Conservation (phyloP, 2,329 filamentous ascomycete species). For the Venturia pyrina region DNA sequence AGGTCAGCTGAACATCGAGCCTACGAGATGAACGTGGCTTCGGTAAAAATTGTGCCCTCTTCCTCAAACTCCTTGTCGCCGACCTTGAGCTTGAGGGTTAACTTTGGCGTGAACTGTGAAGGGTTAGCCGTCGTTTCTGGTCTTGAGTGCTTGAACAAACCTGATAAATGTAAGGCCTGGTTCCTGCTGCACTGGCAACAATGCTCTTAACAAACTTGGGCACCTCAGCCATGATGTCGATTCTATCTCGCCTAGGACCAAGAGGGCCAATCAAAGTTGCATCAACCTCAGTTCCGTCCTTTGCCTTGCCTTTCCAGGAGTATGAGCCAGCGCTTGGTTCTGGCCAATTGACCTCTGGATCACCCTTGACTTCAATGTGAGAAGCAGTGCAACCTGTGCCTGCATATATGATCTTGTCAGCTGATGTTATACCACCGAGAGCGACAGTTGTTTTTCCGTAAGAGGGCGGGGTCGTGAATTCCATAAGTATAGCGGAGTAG, state of each 20-base stretch:
- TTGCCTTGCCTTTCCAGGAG: constrained; percentile 66
- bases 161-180: constrained; percentile 97
- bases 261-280: constrained; percentile 61
- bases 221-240: constrained; percentile 95
- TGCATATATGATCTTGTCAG: constrained; percentile 68
- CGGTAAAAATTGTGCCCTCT: constrained; percentile 68
- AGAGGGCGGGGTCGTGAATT: constrained; percentile 86
- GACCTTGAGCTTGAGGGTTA: constrained; percentile 73
- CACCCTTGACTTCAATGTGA: constrained; percentile 60
- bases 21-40: constrained; percentile 79
- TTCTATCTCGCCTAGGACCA: constrained; percentile 62
- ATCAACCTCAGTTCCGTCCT: constrained; percentile 63
- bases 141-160: constrained; percentile 36
- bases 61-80: constrained; percentile 71
- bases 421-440: constrained; percentile 72
- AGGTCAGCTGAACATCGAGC: neutral
- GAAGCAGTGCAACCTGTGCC: constrained; percentile 54
- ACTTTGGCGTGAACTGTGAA: constrained; percentile 59
- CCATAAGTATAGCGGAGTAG: constrained; percentile 87
- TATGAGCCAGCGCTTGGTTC: constrained; percentile 69
- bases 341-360: constrained; percentile 77
- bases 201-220: constrained; percentile 93
- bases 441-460: constrained; percentile 79
- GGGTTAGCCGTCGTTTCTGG: constrained; percentile 19
- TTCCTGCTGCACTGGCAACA: constrained; percentile 77